Percentiles rank a stretch among this genome's conserved stretches.
Conservation (phyloP, 1,284 basidiomycete species). For the Marasmius sp. region DNA sequence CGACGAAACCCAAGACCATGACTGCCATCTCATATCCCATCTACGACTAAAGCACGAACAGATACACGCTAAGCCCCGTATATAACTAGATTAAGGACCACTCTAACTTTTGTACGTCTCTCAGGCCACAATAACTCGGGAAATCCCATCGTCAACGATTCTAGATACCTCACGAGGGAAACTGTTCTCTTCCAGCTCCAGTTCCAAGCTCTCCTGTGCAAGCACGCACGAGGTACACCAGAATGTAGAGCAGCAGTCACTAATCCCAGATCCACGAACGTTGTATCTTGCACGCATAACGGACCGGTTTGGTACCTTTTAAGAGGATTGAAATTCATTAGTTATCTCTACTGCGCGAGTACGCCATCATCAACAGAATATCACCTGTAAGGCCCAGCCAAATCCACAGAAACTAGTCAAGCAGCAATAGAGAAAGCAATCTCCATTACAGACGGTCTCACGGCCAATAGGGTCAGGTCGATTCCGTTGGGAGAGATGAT, state of each 20-base stretch:
- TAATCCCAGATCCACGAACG: conserved; percentile 37
- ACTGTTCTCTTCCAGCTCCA: conserved; percentile 48
- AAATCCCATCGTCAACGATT: not conserved
- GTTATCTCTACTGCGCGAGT: not conserved
- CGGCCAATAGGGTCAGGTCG: conserved; percentile 29
- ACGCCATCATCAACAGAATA: not conserved
- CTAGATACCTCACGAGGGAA: conserved; percentile 16
- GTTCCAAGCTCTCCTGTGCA: conserved; percentile 46
- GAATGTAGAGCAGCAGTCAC: conserved; percentile 39
- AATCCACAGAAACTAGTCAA: conserved; percentile 27
- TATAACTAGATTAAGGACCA: not conserved
- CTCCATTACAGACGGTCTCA: not conserved
- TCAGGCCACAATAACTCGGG: not conserved
- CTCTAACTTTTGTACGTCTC: not conserved
- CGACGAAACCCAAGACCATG: too few relatives aligned
- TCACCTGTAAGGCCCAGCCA: conserved; percentile 44
- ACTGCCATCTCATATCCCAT: too few relatives aligned
- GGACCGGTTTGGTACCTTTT: conserved; percentile 39
- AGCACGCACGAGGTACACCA: conserved; percentile 51
- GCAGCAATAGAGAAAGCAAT: conserved; percentile 9
- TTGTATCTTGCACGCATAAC: conserved; percentile 42
- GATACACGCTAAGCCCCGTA: not conserved
- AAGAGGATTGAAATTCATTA: not conserved
- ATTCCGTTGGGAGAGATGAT: conserved; percentile 33
- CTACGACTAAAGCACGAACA: not conserved